These are phyloP conservation scores for Colletotrichum siamense DNA, from an alignment of 2,329 filamentous ascomycete genomes.

Conservation along the genomic window DNA sequence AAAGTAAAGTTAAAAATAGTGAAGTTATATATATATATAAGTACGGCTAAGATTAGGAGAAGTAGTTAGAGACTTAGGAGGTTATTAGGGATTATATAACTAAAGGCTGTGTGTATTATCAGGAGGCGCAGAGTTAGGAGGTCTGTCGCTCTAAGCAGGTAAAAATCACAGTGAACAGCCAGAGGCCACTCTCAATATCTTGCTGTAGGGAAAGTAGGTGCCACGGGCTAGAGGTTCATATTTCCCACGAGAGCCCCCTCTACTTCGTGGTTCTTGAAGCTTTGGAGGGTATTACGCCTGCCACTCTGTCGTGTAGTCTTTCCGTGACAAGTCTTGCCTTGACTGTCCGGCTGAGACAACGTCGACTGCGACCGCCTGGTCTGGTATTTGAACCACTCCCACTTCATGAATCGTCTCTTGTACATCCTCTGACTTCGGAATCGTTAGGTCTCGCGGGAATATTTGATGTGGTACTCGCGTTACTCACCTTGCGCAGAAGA, in stretches of 20 bases:
- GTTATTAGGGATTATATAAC: too few relatives aligned
- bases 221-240: not conserved
- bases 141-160: too few relatives aligned
- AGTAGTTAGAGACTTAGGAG: too few relatives aligned
- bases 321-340: not conserved
- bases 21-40: too few relatives aligned
- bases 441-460: rapidly evolving
- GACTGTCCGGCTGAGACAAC: not conserved
- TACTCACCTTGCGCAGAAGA: not conserved
- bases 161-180: too few relatives aligned
- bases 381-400: not conserved
- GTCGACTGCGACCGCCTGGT: not conserved
- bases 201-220: too few relatives aligned
- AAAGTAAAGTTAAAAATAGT: too few relatives aligned
- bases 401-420: not conserved
- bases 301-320: not conserved
- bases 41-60: too few relatives aligned
- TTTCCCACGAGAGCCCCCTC: rapidly evolving
- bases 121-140: too few relatives aligned
- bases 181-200: too few relatives aligned
- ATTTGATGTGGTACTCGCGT: rapidly evolving
- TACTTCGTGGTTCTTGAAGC: not conserved
- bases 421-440: not conserved
- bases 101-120: too few relatives aligned
- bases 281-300: rapidly evolving